Evolutionary conservation across 768 basidiomycete genomes (phyloP).

Genomic region (Termitomyces eurrhizus): DNA sequence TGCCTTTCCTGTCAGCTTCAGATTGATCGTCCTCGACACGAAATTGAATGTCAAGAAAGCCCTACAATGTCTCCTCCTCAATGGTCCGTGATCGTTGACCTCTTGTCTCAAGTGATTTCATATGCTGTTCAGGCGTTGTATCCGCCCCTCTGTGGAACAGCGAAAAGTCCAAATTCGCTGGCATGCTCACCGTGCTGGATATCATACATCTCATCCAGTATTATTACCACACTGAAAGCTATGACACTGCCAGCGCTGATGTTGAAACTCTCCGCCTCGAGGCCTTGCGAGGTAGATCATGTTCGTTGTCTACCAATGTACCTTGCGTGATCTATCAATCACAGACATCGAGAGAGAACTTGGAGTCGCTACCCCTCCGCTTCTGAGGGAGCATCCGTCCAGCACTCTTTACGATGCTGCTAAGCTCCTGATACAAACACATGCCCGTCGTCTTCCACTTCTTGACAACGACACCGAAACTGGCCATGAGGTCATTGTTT

Average conservation of each 20-base stretch:
- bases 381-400: conserved; percentile 84
- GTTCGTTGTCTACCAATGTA: conserved; percentile 5
- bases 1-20: conserved; percentile 95
- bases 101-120: conserved; percentile 6
- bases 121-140: conserved; percentile 70
- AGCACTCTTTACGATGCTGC: conserved; percentile 89
- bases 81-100: conserved; percentile 43
- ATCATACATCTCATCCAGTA: conserved; percentile 99
- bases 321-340: conserved; percentile 8
- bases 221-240: conserved; percentile 87
- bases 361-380: conserved; percentile 88
- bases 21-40: conserved; percentile 94
- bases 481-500: conserved; percentile 92
- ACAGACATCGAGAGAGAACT: conserved; percentile 92
- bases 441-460: conserved; percentile 90
- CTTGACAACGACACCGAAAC: conserved; percentile 93
- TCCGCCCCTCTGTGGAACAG: conserved; percentile 99
- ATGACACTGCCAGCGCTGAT: conserved; percentile 82
- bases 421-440: conserved; percentile 87
- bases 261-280: conserved; percentile 92
- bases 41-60: conserved; percentile 96
- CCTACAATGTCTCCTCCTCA: conserved; percentile 78
- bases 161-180: conserved; percentile 86
- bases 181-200: conserved; percentile 99
- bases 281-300: conserved; percentile 69